phyloP scores from a whole-genome alignment of 2,329 filamentous ascomycete genomes.

The Alternaria triticina region DNA sequence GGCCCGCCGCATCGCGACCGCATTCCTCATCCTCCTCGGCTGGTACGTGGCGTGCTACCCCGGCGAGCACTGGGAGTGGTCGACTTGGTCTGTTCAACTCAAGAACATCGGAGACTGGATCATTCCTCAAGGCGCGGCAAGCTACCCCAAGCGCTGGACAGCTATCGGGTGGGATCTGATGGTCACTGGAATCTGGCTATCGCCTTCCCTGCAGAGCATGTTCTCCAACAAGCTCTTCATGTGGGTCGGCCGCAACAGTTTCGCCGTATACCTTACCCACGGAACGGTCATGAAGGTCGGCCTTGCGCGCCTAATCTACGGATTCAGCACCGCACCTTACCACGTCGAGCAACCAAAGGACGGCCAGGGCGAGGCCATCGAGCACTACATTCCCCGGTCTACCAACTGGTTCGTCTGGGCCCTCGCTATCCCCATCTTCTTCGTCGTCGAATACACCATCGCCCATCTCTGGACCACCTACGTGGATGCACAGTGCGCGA shows the following conservation, averaged over 20 bases:
- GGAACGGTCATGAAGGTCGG: slow-evolving; percentile 61
- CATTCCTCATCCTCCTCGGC: slow-evolving; percentile 51
- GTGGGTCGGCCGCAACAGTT: slow-evolving; percentile 62
- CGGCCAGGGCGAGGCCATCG: slow-evolving; percentile 43
- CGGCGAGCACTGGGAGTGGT: slow-evolving; percentile 58
- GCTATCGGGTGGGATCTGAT: slow-evolving; percentile 58
- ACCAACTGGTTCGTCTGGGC: slow-evolving; percentile 48
- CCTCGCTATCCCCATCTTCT: slow-evolving; percentile 56
- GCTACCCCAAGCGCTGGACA: slow-evolving; percentile 52
- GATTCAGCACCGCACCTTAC: slow-evolving; percentile 56
- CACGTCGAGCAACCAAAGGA: slow-evolving; percentile 49
- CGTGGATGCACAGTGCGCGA: slow-evolving; percentile 59
- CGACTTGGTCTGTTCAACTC: slow-evolving; percentile 57
- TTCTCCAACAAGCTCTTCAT: slow-evolving; percentile 59
- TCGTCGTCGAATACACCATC: slow-evolving; percentile 55
- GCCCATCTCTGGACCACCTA: slow-evolving; percentile 61
- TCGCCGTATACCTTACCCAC: slow-evolving; percentile 63
- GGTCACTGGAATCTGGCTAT: slow-evolving; percentile 60
- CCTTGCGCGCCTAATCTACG: slow-evolving; percentile 60
- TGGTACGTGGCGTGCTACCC: slow-evolving; percentile 59
- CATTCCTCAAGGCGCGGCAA: slow-evolving; percentile 56
- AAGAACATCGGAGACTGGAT: slow-evolving; percentile 51
- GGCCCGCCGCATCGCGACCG: slow-evolving; percentile 49
- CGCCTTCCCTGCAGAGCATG: slow-evolving; percentile 56
- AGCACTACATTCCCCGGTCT: slow-evolving; percentile 53